Percentiles rank a stretch among this genome's conserved stretches.
phyloP scores from a whole-genome alignment of 2,329 filamentous ascomycete genomes.

The Penicillium fuscoglaucum region DNA sequence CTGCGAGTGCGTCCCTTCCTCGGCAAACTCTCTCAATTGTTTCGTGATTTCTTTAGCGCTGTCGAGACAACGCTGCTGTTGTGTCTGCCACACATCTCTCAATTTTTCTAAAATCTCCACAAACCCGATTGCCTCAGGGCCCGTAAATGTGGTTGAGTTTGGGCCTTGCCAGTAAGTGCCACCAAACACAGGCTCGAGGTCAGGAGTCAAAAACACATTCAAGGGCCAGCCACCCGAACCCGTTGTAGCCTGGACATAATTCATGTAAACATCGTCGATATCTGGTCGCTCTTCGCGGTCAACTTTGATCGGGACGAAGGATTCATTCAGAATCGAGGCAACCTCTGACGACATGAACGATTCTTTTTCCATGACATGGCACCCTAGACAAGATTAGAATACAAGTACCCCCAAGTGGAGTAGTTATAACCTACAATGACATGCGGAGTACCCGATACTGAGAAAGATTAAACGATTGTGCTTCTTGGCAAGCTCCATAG shows the following conservation, averaged over 20 bases:
- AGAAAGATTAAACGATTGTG: conserved; percentile 89
- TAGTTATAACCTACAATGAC: conserved; percentile 70
- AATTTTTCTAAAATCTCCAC: conserved; percentile 81
- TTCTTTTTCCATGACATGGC: conserved; percentile 89
- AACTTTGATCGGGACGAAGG: conserved; percentile 88
- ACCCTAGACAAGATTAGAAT: conserved; percentile 55
- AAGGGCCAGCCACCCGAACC: conserved; percentile 90
- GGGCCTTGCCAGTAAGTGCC: conserved; percentile 95
- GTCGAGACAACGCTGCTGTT: conserved; percentile 77
- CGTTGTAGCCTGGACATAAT: conserved; percentile 92
- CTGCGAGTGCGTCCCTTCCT: conserved; percentile 69
- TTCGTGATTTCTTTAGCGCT: conserved; percentile 80
- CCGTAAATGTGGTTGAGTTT: conserved; percentile 53
- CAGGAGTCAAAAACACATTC: conserved; percentile 93
- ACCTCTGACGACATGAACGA: conserved; percentile 83
- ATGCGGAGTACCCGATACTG: conserved; percentile 92
- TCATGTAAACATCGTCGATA: conserved; percentile 96
- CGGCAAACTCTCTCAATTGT: conserved; percentile 82
- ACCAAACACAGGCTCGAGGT: conserved; percentile 90
- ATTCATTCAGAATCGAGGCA: conserved; percentile 76
- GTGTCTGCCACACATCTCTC: conserved; percentile 70
- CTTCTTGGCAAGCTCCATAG: conserved; percentile 71
- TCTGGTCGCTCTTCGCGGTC: conserved; percentile 94
- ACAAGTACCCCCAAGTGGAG: not conserved
- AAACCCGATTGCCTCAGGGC: conserved; percentile 71